Conservation (phyloP, 805 yeast species). For the Yarrowia phangngaensis region DNA sequence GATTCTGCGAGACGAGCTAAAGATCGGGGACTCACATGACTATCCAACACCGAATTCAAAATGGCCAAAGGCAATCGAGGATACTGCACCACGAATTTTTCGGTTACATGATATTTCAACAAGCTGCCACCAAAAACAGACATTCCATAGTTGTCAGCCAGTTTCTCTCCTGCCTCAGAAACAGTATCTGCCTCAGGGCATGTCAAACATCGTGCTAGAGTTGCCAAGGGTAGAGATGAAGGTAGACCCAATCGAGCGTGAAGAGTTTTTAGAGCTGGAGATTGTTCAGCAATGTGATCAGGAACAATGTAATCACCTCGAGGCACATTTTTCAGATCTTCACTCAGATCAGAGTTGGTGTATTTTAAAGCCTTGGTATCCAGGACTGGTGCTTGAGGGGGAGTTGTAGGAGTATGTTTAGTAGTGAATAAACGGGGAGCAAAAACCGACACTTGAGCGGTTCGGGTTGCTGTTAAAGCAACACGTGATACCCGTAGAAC, state of each 20-base stretch:
- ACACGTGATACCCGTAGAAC: neutral
- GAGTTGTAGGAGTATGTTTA: neutral
- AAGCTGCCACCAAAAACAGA: constrained; percentile 78
- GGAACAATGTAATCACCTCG: constrained; percentile 35
- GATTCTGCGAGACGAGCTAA: constrained; percentile 60
- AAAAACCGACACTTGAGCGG: neutral
- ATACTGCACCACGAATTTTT: constrained; percentile 65
- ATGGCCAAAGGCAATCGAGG: constrained; percentile 88
- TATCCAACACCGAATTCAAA: constrained; percentile 68
- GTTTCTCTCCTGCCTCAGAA: constrained; percentile 43
- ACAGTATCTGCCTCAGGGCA: constrained; percentile 44
- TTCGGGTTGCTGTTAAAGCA: neutral
- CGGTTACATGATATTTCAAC: constrained; percentile 69
- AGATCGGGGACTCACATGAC: constrained; percentile 65
- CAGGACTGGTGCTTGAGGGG: constrained; percentile 4
- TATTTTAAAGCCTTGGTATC: constrained; percentile 6
- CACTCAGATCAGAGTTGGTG: constrained; percentile 4
- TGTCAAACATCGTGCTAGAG: constrained; percentile 78
- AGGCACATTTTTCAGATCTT: neutral
- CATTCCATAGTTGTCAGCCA: constrained; percentile 72
- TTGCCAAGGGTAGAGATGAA: constrained; percentile 51
- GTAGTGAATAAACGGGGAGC: neutral
- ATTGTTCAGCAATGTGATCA: constrained; percentile 52
- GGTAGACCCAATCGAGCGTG: constrained; percentile 74
- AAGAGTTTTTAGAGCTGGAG: constrained; percentile 72